Evolutionary conservation across 2,329 filamentous ascomycete species (phyloP).

Genomic region (Septoria linicola): DNA sequence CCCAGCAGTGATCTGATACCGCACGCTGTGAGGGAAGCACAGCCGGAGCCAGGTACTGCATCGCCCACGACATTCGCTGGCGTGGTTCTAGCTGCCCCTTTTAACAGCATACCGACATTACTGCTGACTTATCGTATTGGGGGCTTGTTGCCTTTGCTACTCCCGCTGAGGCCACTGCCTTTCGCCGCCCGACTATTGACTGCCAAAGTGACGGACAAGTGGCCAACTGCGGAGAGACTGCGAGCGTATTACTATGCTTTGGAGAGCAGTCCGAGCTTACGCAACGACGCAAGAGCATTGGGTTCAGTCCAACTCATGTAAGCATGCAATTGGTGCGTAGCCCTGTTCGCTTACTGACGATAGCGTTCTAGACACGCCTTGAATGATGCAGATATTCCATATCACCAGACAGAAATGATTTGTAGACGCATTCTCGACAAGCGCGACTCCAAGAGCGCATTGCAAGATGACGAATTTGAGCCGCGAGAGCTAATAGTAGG

Average conservation of each 20-base stretch:
- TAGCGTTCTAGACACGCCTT: conserved; percentile 59
- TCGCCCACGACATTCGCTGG: conserved; percentile 68
- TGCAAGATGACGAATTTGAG: conserved; percentile 32
- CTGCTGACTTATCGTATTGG: conserved; percentile 74
- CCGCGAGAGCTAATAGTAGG: conserved; percentile 33
- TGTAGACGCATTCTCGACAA: conserved; percentile 61
- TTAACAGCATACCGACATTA: conserved; percentile 71
- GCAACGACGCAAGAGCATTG: conserved; percentile 40
- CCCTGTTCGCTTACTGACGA: not conserved
- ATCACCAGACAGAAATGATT: conserved; percentile 63
- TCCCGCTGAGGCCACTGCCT: conserved; percentile 68
- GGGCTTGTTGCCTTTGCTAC: conserved; percentile 77
- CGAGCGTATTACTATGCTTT: conserved; percentile 60
- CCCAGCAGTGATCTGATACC: conserved; percentile 28
- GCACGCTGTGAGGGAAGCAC: conserved; percentile 10
- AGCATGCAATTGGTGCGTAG: not conserved
- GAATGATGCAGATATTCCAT: conserved; percentile 81
- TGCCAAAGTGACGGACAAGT: conserved; percentile 70
- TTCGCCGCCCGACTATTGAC: conserved; percentile 62
- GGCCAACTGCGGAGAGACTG: conserved; percentile 71
- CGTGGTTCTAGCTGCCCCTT: conserved; percentile 75
- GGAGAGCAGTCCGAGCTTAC: conserved; percentile 36
- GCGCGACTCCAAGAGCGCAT: conserved; percentile 36
- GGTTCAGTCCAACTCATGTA: conserved; percentile 63
- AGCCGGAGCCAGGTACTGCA: not conserved